phyloP scores from a whole-genome alignment of 2,329 filamentous ascomycete genomes.

The Seiridium cupressi region DNA sequence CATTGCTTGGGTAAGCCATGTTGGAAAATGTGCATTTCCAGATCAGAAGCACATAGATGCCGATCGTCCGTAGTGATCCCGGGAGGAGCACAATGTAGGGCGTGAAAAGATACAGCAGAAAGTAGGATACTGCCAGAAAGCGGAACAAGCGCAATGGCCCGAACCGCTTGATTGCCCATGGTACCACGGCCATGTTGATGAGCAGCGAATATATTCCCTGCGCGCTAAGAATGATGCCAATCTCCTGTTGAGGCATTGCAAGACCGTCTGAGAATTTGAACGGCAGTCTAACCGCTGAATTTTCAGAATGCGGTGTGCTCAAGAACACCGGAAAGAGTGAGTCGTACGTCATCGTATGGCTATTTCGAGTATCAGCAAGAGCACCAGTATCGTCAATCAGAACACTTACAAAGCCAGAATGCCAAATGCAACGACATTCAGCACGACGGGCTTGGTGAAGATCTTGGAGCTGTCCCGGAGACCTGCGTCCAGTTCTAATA shows the following conservation, averaged over 20 bases:
- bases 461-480: constrained; percentile 44
- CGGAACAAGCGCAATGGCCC: constrained; percentile 82
- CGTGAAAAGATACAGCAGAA: constrained; percentile 80
- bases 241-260: constrained; percentile 75
- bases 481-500: constrained; percentile 31
- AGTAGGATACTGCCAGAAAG: constrained; percentile 78
- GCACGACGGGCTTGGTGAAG: constrained; percentile 81
- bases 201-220: constrained; percentile 90
- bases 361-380: constrained; percentile 32
- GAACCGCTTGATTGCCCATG: constrained; percentile 70
- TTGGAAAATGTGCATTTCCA: constrained; percentile 94
- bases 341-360: constrained; percentile 96
- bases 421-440: constrained; percentile 87
- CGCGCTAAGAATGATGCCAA: constrained; percentile 83
- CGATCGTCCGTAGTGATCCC: constrained; percentile 64
- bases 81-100: constrained; percentile 89
- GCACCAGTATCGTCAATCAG: too few relatives aligned
- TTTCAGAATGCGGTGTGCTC: constrained; percentile 30
- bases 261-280: constrained; percentile 91
- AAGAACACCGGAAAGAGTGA: constrained; percentile 91
- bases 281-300: constrained; percentile 54
- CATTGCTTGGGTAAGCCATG: constrained; percentile 86
- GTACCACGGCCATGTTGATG: constrained; percentile 81
- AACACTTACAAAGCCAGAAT: constrained; percentile 87
- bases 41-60: constrained; percentile 74